phyloP scores from a whole-genome alignment of 2,329 filamentous ascomycete genomes.

The Acrodontium crateriforme region DNA sequence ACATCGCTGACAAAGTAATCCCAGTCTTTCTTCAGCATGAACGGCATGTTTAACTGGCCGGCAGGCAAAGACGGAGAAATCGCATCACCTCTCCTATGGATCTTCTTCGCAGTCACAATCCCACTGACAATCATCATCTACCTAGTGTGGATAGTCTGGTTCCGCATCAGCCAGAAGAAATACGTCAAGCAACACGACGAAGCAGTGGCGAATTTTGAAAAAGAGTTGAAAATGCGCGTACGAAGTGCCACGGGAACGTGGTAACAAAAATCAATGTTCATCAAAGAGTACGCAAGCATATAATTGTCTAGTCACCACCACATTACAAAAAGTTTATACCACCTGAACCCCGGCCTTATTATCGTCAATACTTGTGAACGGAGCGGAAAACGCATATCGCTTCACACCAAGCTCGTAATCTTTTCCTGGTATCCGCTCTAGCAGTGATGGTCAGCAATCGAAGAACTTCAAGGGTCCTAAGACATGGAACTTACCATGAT shows the following conservation, averaged over 20 bases:
- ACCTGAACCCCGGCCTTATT: no score
- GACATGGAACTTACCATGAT: slow-evolving; percentile 17
- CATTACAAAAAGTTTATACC: no score
- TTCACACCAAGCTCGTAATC: slow-evolving; percentile 14
- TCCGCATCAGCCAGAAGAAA: slow-evolving; percentile 12
- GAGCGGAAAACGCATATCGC: slow-evolving; percentile 14
- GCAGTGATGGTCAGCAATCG: not conserved
- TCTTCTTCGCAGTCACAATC: slow-evolving; percentile 21
- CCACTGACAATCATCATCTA: slow-evolving; percentile 20
- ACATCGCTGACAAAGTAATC: slow-evolving; percentile 3
- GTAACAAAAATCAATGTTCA: no score
- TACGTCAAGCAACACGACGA: slow-evolving; percentile 15
- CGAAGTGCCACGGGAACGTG: slow-evolving; percentile 17
- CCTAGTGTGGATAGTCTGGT: slow-evolving; percentile 18
- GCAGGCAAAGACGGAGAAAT: slow-evolving; percentile 8
- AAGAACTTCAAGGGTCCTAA: not conserved
- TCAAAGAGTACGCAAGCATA: no score
- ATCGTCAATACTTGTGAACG: slow-evolving; percentile 12
- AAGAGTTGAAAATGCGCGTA: slow-evolving; percentile 17
- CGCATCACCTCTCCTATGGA: slow-evolving; percentile 18
- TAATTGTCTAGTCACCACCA: no score
- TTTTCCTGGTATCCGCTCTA: slow-evolving; percentile 11
- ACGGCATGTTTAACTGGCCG: slow-evolving; percentile 14
- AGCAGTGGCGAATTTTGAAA: slow-evolving; percentile 17
- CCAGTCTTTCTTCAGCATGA: slow-evolving; percentile 22